Conservation (phyloP, 2,329 filamentous ascomycete genomes). For the Alternaria burnsii region DNA sequence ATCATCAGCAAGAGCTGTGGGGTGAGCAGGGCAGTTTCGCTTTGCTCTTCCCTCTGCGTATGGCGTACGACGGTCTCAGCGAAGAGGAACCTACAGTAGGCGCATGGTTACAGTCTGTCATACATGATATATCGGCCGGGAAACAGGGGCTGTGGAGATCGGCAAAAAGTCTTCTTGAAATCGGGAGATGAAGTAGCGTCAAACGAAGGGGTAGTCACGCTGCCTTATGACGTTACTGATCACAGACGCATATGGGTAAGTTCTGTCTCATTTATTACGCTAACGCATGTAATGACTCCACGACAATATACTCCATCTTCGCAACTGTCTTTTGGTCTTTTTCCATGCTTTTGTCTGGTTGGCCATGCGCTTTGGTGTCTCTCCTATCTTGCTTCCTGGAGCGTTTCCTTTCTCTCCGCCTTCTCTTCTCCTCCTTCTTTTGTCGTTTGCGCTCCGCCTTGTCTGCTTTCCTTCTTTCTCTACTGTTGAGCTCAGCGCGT, state of each 20-base stretch:
- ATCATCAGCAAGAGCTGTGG: background rate
- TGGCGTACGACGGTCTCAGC: conserved; percentile 4
- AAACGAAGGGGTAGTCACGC: background rate
- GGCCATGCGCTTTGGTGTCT: background rate
- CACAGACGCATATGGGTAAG: background rate
- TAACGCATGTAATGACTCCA: background rate
- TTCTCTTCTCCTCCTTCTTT: background rate
- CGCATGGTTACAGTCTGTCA: background rate
- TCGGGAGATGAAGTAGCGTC: background rate
- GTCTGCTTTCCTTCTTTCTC: background rate
- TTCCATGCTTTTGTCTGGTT: background rate
- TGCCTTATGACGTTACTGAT: background rate
- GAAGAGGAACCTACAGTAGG: background rate
- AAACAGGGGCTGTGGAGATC: background rate
- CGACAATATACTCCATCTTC: background rate
- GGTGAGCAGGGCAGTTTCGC: conserved; percentile 5
- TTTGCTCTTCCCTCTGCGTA: conserved; percentile 6
- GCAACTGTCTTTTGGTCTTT: background rate
- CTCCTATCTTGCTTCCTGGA: background rate
- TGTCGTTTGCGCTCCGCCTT: background rate
- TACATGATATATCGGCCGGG: conserved; percentile 1
- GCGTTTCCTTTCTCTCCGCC: background rate
- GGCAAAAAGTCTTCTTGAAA: background rate
- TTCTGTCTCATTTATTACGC: background rate
- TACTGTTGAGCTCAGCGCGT: background rate